Base-by-base conservation (phyloP, 2,329 filamentous ascomycete species). In the Helotiales sp. region DNA sequence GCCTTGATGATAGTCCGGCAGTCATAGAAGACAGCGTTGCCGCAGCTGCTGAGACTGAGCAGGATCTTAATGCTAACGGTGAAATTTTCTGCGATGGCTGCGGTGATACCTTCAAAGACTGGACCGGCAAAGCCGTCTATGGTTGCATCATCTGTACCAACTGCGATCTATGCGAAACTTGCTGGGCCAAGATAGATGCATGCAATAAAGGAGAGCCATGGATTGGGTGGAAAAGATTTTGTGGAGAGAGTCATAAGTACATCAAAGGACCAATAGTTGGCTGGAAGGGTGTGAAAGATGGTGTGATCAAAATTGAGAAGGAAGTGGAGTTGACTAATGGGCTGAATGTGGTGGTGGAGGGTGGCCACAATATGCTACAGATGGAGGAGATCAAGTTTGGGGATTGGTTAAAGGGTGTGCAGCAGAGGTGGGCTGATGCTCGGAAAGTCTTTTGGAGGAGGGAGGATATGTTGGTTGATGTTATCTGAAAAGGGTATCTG, bases 241-340 rank as follows among this genome's bases (percentile, higher is more conserved):
- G 65, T 31, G 63, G 59, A 8, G 44, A 58, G 7, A 52, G 56
- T 13, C 68, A 70, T 19, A 57, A 57, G 15, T 65, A 63, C 54
- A 50, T 69, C 47, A 62, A 63, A 33, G 50, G 51, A 1, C 68
- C 67, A 1, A 47, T 67, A 3, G 54, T 65, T 19, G 66, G 66
- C 2, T 68, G 67, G 67, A 57, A 52, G 36, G 65, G 66, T 2
- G 55, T 69, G 13, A 59, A 58, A 3, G 57, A 65, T 33, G 66
- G 66, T 1, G 58, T 54, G 17, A 36, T 69, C 42, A 47, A 42
- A 19, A 48, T 68, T 25, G 63, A 61, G 9, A 29, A 47, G 25
- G 17, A 22, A 7, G 31, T 31, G 29, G 12, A 10, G 22, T 34
- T 5, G 6, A 3, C 2, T 9, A 25, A 24, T 3, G 10, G 9